phyloP scores from a whole-genome alignment of 108 stramenopile genomes.

The Nitzschia sp. region DNA sequence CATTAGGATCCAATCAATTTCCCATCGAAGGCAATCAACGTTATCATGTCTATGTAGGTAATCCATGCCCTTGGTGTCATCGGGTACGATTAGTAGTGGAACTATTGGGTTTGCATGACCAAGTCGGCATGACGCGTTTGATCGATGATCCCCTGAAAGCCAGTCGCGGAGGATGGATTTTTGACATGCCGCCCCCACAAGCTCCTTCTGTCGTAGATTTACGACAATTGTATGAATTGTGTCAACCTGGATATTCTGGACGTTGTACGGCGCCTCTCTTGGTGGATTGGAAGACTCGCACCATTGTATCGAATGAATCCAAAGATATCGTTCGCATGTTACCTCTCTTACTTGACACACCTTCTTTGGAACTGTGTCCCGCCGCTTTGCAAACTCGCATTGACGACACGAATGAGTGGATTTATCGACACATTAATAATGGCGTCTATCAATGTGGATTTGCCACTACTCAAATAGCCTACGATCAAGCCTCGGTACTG shows the following conservation, averaged over 20 bases:
- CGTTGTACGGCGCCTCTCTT: conserved; percentile 91
- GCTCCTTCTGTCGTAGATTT: conserved; percentile 29
- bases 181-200: conserved; percentile 35
- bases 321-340: conserved; percentile 88
- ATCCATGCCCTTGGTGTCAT: conserved; percentile 93
- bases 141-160: conserved; percentile 84
- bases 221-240: conserved; percentile 48
- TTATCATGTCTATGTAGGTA: conserved; percentile 92
- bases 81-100: conserved; percentile 57
- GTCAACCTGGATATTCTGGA: conserved; percentile 69
- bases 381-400: conserved; percentile 66
- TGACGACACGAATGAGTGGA: conserved; percentile 81
- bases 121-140: conserved; percentile 62
- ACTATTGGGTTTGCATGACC: conserved; percentile 43
- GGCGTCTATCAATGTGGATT: conserved; percentile 90
- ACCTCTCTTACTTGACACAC: conserved; percentile 29
- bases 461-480: conserved; percentile 79
- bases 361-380: conserved; percentile 16
- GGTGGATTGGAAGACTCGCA: conserved; percentile 70
- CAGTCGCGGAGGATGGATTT: conserved; percentile 86
- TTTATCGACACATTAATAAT: conserved; percentile 72
- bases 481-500: conserved; percentile 70
- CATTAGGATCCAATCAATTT: not conserved
- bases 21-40: conserved; percentile 16
- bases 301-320: conserved; percentile 87